Evolutionary conservation across 1,139 yeast species (phyloP).

Genomic region (Yamadazyma siamensis): DNA sequence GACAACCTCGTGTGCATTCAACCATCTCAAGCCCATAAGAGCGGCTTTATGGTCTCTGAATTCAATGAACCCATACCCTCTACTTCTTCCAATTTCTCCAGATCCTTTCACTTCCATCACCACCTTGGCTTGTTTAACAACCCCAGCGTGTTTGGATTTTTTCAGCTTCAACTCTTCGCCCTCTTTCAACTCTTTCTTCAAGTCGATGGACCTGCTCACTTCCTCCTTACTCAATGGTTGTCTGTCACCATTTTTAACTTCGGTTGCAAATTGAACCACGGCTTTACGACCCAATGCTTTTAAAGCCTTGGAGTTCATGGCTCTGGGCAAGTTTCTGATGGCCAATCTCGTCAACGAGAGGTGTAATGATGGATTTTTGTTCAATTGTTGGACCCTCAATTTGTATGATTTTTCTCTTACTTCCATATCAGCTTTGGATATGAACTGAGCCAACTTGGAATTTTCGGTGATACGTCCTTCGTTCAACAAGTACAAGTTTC

Average conservation of each 20-base stretch:
- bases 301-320: slow-evolving; percentile 82
- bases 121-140: slow-evolving; percentile 89
- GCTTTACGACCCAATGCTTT: slow-evolving; percentile 94
- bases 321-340: slow-evolving; percentile 87
- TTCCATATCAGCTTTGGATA: slow-evolving; percentile 75
- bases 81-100: slow-evolving; percentile 83
- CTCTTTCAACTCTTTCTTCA: slow-evolving; percentile 47
- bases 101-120: slow-evolving; percentile 89
- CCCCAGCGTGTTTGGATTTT: slow-evolving; percentile 77
- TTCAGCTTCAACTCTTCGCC: slow-evolving; percentile 48
- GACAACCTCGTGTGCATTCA: slow-evolving; percentile 87
- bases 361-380: slow-evolving; percentile 87
- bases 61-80: slow-evolving; percentile 97
- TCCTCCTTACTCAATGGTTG: slow-evolving; percentile 92
- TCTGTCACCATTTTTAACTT: slow-evolving; percentile 70
- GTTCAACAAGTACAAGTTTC: slow-evolving; percentile 80
- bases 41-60: slow-evolving; percentile 91
- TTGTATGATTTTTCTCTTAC: slow-evolving; percentile 85
- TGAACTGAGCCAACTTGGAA: slow-evolving; percentile 70
- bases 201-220: slow-evolving; percentile 69
- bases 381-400: slow-evolving; percentile 83
- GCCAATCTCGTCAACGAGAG: slow-evolving; percentile 91
- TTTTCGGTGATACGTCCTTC: slow-evolving; percentile 89
- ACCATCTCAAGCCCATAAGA: slow-evolving; percentile 94
- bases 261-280: slow-evolving; percentile 92